Percentiles rank a stretch among this genome's conserved stretches.
These are phyloP conservation scores for Litsea cubeba DNA, from an alignment of 164 flowering plant genomes.

Conservation along the genomic window DNA sequence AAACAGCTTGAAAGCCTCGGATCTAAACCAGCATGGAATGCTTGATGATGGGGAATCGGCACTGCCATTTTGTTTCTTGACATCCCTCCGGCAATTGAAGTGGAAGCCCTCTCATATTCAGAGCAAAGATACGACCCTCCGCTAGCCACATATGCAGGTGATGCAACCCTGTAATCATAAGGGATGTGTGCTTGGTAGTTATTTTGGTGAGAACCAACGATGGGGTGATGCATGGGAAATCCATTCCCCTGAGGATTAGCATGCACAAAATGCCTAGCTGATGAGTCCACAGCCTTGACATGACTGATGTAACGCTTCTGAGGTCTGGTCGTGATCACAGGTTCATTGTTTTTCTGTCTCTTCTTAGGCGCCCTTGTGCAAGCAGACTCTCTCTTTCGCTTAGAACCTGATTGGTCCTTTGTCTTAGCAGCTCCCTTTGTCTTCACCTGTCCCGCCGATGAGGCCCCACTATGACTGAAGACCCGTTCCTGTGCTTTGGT, in stretches of 20 bases:
- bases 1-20: slow-evolving; percentile 4
- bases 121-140: slow-evolving; percentile 3
- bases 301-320: slow-evolving; percentile 7
- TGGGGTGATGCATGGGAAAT: slow-evolving; percentile 2
- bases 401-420: slow-evolving; percentile 1
- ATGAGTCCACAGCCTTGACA: slow-evolving; percentile 13
- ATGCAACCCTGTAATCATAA: not conserved
- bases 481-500: slow-evolving; percentile 4
- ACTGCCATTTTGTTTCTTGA: not conserved
- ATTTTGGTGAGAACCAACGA: not conserved
- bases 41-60: slow-evolving; percentile 5
- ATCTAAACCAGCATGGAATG: slow-evolving; percentile 2
- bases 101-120: slow-evolving; percentile 11
- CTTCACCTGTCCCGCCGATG: not conserved
- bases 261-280: slow-evolving; percentile 5
- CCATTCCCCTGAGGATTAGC: not conserved
- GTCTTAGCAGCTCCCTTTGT: not conserved
- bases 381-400: slow-evolving; percentile 1
- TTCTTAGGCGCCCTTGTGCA: not conserved
- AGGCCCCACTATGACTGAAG: slow-evolving; percentile 2
- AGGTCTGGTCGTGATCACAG: slow-evolving; percentile 2
- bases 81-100: slow-evolving; percentile 13
- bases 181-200: slow-evolving; percentile 6
- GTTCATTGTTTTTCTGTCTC: slow-evolving; percentile 3
- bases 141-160: not conserved